Base-by-base conservation (phyloP, 495 filamentous ascomycete species). In the Neurospora discreta region DNA sequence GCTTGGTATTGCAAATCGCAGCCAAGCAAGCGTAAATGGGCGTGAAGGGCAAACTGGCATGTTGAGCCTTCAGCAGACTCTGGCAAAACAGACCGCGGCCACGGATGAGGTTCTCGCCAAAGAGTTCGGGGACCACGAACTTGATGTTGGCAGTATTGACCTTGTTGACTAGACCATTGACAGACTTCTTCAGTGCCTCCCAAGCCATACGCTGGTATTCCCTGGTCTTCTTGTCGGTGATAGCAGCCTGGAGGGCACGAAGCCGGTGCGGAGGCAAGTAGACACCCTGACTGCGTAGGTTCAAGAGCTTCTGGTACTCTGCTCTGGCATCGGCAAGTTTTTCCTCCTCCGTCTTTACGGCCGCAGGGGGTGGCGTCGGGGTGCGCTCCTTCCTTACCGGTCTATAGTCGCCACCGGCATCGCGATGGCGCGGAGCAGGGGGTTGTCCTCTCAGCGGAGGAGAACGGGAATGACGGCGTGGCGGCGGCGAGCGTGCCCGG, bases 201-300 rank as follows among this genome's bases (percentile, higher is more conserved):
- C 96, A 98, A 3, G 95, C 94, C 93, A 99, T 95, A 69, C 96
- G 91, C 84, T 99, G 95, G 80, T 97, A 99, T 81, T 99, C 96
- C 81, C 97, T 96, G 80, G 90, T 95, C 60, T 82, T 89, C 84
- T 96, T 97, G 81, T 99, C 95, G 69, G 95, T 98, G 79, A 99
- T 96, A 80, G 96, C 92, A 41, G 95, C 92, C 81, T 99, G 95
- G 71, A 99, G 86, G 15, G 95, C 95, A 70, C 94, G 89, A 70
- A 99, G 86, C 71, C 93, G 87, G 43, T 94, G 94, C 5, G 95
- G 95, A 10, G 96, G 95, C 42, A 99, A 95, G 78, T 98, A 98
- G 5, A 93, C 95, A 72, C 95, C 95, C 75, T 96, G 95, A 44
- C 93, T 95, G 70, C 96, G 91, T 86, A 95, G 92, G 69, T 87